phyloP scores from a whole-genome alignment of 108 stramenopile genomes.

The Skeletonema tropicum region DNA sequence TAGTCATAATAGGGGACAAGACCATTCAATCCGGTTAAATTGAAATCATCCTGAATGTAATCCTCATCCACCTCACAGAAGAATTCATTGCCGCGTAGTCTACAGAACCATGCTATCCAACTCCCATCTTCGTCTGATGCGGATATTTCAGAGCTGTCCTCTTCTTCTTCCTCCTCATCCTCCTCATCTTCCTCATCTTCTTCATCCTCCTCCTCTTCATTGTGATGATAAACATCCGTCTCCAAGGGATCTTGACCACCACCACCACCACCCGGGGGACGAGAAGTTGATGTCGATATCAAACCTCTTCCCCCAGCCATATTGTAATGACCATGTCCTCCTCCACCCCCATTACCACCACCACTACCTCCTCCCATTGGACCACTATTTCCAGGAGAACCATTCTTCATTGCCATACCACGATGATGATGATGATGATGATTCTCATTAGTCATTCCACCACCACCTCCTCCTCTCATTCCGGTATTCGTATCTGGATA shows the following conservation, averaged over 20 bases:
- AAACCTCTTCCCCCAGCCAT: not conserved
- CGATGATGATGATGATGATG: not conserved
- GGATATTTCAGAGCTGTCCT: conserved; percentile 82
- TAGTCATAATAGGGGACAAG: conserved; percentile 99
- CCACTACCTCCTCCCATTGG: not conserved
- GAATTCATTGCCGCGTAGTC: conserved; percentile 97
- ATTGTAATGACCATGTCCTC: not conserved
- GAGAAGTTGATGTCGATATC: conserved; percentile 1
- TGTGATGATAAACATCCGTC: conserved; percentile 8
- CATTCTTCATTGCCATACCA: not conserved
- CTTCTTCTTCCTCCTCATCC: conserved; percentile 81
- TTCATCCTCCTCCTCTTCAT: conserved; percentile 17
- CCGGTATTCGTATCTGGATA: not conserved
- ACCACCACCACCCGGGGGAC: not conserved
- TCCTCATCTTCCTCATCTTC: conserved; percentile 61
- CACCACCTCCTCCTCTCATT: not conserved
- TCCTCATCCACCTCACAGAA: conserved; percentile 98
- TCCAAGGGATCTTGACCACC: conserved; percentile 10
- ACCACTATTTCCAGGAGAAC: not conserved
- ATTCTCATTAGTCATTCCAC: not conserved
- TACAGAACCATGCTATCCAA: conserved; percentile 99
- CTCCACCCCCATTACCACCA: not conserved
- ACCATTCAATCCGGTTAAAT: conserved; percentile 92
- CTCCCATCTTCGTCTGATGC: conserved; percentile 93
- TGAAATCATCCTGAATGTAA: conserved; percentile 99